phyloP scores from a whole-genome alignment of 345 rosid genomes.

The Fremontodendron californicum region DNA sequence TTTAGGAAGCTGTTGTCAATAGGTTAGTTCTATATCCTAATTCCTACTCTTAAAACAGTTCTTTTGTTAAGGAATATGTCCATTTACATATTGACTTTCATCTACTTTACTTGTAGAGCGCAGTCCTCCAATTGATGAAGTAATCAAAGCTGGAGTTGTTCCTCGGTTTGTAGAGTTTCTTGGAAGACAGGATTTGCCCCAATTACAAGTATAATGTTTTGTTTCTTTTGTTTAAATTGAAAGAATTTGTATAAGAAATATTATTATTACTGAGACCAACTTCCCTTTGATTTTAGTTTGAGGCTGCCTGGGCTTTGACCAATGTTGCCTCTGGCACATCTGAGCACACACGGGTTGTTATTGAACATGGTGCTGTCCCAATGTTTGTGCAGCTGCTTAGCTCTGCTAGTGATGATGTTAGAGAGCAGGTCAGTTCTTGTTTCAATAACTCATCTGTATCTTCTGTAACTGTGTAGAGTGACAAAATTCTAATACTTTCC shows the following conservation, averaged over 20 bases:
- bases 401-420: conserved; percentile 74
- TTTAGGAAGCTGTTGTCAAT: conserved; percentile 77
- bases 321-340: too few relatives aligned
- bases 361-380: conserved; percentile 77
- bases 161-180: conserved; percentile 82
- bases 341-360: too few relatives aligned
- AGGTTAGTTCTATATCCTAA: conserved; percentile 33
- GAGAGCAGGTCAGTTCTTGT: too few relatives aligned
- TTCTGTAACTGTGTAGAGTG: not conserved
- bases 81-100: not conserved
- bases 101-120: conserved; percentile 49
- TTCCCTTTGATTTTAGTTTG: conserved; percentile 42
- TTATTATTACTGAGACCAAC: conserved; percentile 13
- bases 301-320: conserved; percentile 40
- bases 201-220: conserved; percentile 51
- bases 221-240: conserved; percentile 12
- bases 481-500: not conserved
- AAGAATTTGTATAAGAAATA: not conserved
- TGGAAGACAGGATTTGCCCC: conserved; percentile 68
- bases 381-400: conserved; percentile 74
- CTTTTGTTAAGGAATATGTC: not conserved
- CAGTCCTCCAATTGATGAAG: conserved; percentile 87
- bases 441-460: conserved; percentile 11
- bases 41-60: not conserved
- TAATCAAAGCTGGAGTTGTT: conserved; percentile 71